A percentile compares a stretch with the other conserved stretches of the same genome.
Evolutionary conservation across 1,284 basidiomycete genomes (phyloP).

Genomic region (Grifola frondosa): DNA sequence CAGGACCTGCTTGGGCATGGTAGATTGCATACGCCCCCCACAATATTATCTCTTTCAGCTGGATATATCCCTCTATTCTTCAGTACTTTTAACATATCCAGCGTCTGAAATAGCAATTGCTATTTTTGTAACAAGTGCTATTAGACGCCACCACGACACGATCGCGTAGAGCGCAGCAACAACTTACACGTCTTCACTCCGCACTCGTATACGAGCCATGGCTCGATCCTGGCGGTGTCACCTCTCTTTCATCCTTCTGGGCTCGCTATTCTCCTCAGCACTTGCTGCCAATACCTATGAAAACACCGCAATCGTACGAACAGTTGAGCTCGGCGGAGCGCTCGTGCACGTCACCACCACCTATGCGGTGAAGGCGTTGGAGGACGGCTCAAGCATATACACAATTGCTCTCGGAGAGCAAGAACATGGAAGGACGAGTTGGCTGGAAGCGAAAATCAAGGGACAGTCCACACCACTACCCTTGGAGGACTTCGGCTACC

Average conservation of each 20-base stretch:
- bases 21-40: constrained; percentile 42
- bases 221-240: constrained; percentile 31
- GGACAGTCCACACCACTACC: constrained; percentile 61
- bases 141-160: constrained; percentile 23
- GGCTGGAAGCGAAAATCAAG: constrained; percentile 77
- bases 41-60: too few relatives aligned
- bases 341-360: constrained; percentile 85
- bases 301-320: constrained; percentile 85
- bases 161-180: constrained; percentile 17
- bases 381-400: constrained; percentile 62
- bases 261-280: constrained; percentile 29
- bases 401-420: constrained; percentile 66
- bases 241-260: constrained; percentile 29
- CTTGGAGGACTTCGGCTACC: constrained; percentile 50
- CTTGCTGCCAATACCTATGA: constrained; percentile 60
- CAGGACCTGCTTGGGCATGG: constrained; percentile 80
- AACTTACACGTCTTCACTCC: constrained; percentile 11
- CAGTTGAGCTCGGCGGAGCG: constrained; percentile 85
- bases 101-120: too few relatives aligned
- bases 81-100: neutral
- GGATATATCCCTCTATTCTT: neutral
- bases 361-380: constrained; percentile 77
- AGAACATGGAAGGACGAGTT: constrained; percentile 70
- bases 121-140: too few relatives aligned
- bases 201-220: constrained; percentile 28